Conservation (phyloP, 164 flowering plant species). For the Annona squamosa region DNA sequence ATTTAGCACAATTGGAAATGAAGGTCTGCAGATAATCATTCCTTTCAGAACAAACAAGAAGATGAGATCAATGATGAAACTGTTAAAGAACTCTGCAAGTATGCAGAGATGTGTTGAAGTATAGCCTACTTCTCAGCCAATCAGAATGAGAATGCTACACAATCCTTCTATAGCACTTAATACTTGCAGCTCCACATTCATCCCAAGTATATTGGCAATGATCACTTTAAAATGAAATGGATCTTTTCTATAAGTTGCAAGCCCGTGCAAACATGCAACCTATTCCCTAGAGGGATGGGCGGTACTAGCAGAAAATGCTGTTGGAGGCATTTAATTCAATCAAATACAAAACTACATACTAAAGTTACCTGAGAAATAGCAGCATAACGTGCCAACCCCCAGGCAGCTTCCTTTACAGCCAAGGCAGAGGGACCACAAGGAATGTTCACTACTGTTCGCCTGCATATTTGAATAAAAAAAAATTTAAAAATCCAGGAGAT, state of each 20-base stretch:
- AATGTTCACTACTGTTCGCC: constrained; percentile 88
- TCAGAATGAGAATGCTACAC: too few relatives aligned
- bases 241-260: too few relatives aligned
- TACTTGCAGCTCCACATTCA: too few relatives aligned
- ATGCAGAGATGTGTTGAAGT: too few relatives aligned
- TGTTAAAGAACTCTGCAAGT: too few relatives aligned
- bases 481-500: background rate
- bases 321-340: background rate
- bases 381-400: constrained; percentile 98
- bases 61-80: background rate
- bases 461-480: constrained; percentile 12
- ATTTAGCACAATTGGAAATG: background rate
- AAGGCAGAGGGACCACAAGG: constrained; percentile 91
- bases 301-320: too few relatives aligned
- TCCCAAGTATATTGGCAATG: too few relatives aligned
- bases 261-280: too few relatives aligned
- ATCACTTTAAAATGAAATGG: too few relatives aligned
- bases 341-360: background rate
- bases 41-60: background rate
- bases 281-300: too few relatives aligned
- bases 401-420: constrained; percentile 93
- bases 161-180: too few relatives aligned
- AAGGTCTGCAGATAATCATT: background rate
- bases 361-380: constrained; percentile 73
- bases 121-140: too few relatives aligned